A percentile compares a stretch with the other conserved stretches of the same genome.
These are phyloP conservation scores for Agapanthus africanus DNA, from an alignment of 106 monocot genomes.

Conservation along the genomic window DNA sequence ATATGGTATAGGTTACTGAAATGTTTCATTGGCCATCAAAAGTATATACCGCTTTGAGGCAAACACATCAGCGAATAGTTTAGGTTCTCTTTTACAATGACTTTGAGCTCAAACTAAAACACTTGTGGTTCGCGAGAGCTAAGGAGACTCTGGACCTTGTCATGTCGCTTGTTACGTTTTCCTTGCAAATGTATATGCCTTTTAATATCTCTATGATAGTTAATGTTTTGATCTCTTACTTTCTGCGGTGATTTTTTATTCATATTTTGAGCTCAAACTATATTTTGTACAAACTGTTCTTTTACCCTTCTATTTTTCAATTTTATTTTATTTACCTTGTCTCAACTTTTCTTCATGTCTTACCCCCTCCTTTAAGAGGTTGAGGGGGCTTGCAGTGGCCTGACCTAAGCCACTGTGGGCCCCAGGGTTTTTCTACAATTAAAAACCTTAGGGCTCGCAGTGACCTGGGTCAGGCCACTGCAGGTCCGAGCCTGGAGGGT, in stretches of 20 bases:
- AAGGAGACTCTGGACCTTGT: background rate
- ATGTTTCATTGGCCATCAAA: background rate
- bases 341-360: background rate
- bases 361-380: no score
- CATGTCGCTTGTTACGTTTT: no score
- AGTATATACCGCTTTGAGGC: background rate
- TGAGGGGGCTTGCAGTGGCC: no score
- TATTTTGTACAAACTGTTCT: background rate
- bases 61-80: background rate
- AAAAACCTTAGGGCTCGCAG: no score
- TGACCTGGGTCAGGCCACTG: no score
- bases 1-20: background rate
- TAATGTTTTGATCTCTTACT: background rate
- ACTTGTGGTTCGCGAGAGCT: background rate
- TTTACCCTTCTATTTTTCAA: background rate
- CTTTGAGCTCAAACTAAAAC: background rate
- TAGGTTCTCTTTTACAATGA: background rate
- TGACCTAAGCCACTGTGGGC: no score
- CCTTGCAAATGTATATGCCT: no score
- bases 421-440: no score
- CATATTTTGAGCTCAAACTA: background rate
- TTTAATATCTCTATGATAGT: background rate
- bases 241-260: background rate
- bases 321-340: background rate
- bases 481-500: no score